Conservation (phyloP, 768 basidiomycete species). For the Suillus subaureus region DNA sequence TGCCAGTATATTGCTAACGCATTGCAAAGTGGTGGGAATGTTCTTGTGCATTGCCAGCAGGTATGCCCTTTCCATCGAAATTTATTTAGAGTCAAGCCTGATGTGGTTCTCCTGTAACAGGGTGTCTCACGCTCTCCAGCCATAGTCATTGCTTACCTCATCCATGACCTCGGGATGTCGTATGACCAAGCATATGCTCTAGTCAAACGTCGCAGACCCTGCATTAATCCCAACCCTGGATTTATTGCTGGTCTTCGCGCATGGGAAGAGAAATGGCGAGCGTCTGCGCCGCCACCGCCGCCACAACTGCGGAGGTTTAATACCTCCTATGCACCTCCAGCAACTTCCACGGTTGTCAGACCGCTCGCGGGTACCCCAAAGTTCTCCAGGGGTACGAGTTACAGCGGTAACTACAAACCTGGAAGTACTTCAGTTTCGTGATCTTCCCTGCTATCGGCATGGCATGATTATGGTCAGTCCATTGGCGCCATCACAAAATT, state of each 20-base stretch:
- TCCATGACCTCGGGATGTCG: conserved; percentile 70
- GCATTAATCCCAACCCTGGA: conserved; percentile 77
- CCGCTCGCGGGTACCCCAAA: conserved; percentile 5
- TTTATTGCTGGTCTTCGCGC: conserved; percentile 63
- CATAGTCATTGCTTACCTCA: conserved; percentile 82
- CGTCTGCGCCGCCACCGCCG: conserved; percentile 14
- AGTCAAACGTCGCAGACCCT: conserved; percentile 66
- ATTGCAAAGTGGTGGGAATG: conserved; percentile 60
- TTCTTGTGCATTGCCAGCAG: conserved; percentile 84
- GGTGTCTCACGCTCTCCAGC: conserved; percentile 79
- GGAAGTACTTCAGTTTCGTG: conserved; percentile 4
- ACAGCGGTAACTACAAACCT: conserved; percentile 9
- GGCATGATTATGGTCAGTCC: background rate
- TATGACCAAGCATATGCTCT: conserved; percentile 66
- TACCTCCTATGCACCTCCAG: conserved; percentile 22
- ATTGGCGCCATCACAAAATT: background rate
- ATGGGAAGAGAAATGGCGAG: conserved; percentile 50
- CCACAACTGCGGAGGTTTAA: conserved; percentile 32
- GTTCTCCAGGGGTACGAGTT: conserved; percentile 30
- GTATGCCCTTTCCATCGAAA: conserved; percentile 38
- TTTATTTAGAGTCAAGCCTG: background rate
- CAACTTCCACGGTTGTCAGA: background rate
- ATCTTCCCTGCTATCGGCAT: background rate
- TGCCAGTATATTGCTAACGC: conserved; percentile 68
- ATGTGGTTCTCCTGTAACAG: conserved; percentile 35